phyloP scores from a whole-genome alignment of 345 rosid species.

The Brassica cretica region DNA sequence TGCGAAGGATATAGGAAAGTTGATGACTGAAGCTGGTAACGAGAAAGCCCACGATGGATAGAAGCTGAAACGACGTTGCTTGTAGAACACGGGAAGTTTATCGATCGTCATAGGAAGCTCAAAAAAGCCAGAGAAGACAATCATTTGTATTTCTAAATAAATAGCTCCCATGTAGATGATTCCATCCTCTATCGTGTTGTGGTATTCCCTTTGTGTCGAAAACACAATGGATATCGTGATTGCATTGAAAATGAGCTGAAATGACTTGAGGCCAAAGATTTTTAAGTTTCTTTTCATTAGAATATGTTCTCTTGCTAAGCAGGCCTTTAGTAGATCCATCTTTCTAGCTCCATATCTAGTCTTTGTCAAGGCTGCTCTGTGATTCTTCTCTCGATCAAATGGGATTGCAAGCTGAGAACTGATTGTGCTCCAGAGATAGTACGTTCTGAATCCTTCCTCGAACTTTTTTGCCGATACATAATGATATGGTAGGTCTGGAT shows the following conservation, averaged over 20 bases:
- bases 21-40: conserved; percentile 56
- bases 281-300: conserved; percentile 66
- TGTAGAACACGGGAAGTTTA: conserved; percentile 75
- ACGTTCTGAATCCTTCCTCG: conserved; percentile 53
- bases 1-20: conserved; percentile 54
- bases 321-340: conserved; percentile 56
- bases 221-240: conserved; percentile 9
- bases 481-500: conserved; percentile 49
- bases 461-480: conserved; percentile 53
- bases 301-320: conserved; percentile 53
- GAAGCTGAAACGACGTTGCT: conserved; percentile 63
- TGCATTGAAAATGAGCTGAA: conserved; percentile 35
- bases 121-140: conserved; percentile 55
- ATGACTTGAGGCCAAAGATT: conserved; percentile 53
- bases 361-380: conserved; percentile 58
- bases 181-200: conserved; percentile 37
- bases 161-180: conserved; percentile 54
- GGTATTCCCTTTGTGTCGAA: conserved; percentile 23
- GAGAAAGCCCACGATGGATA: conserved; percentile 72
- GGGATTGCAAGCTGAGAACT: conserved; percentile 50
- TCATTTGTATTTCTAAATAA: conserved; percentile 47
- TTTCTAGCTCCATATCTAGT: conserved; percentile 51
- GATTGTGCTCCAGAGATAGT: conserved; percentile 43
- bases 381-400: conserved; percentile 52
- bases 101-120: conserved; percentile 70